phyloP scores from a whole-genome alignment of 1,284 basidiomycete species.

The Pseudozyma hubeiensis region DNA sequence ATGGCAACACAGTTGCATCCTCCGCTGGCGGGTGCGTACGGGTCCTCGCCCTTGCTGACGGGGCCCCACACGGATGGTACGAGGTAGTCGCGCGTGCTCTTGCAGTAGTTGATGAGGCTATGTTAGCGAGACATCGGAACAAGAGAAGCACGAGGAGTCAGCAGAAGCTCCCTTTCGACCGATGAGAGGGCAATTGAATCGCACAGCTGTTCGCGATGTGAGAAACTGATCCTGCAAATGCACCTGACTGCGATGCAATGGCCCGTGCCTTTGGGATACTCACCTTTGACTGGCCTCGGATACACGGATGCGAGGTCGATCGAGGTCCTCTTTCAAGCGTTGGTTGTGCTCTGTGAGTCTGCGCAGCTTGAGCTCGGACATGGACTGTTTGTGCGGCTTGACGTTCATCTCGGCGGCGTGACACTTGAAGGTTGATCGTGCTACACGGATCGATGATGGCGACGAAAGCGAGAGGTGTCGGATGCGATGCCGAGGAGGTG shows the following conservation, averaged over 20 bases:
- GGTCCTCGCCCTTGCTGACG: constrained; percentile 85
- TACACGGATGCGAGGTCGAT: constrained; percentile 84
- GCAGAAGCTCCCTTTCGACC: neutral
- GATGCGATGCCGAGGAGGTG: neutral
- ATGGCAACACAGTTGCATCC: constrained; percentile 71
- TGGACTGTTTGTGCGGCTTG: constrained; percentile 75
- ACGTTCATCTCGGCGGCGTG: constrained; percentile 72
- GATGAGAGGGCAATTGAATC: neutral
- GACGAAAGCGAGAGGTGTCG: neutral
- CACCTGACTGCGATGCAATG: neutral
- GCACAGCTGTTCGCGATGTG: too few relatives aligned
- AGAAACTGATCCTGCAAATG: neutral
- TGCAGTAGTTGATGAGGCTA: constrained; percentile 90
- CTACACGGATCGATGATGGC: neutral
- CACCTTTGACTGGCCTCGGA: constrained; percentile 91
- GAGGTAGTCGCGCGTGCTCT: constrained; percentile 86
- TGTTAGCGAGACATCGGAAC: neutral
- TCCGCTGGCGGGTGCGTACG: constrained; percentile 78
- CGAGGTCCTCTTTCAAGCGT: constrained; percentile 87
- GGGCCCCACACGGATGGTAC: constrained; percentile 95
- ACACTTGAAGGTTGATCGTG: neutral
- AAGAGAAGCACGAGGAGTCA: neutral
- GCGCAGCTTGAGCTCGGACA: constrained; percentile 96
- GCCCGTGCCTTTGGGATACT: constrained; percentile 55
- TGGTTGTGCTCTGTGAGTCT: constrained; percentile 92